Base-by-base conservation (phyloP, 2,329 filamentous ascomycete species). In the Arthrinium phaeospermum region DNA sequence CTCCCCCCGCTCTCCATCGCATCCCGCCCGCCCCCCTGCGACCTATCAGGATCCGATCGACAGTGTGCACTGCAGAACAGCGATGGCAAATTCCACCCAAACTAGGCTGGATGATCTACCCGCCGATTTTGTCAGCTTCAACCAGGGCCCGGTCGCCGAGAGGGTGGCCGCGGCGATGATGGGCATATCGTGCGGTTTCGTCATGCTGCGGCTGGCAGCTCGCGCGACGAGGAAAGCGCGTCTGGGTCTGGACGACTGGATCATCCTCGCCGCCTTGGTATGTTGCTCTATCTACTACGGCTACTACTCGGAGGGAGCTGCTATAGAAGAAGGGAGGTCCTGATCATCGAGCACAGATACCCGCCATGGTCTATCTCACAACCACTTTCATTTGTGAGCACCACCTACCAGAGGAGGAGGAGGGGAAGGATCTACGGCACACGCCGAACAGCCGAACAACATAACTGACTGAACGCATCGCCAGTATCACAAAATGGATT, bases 201-300 rank as follows among this genome's bases (percentile, higher is more conserved):
- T 70, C 46, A n/a, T 70, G 68, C 24, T 70, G 47, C 68, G 68
- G 34, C 30, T 70, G 24, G 30, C n/a, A 37, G 47, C 68, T 47
- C 46, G 68, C 12, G 46, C 49, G 8, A 41, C 37, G 12, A 70
- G 68, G 37, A 51, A 41, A 22, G 47, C 68, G 3, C 46, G 47
- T 12, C 44, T 70, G 8, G 68, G 68, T 22, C 46, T 70, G 30
- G 68, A 70, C 14, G 68, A 70, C 68, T 70, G 68, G 68, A 70
- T 70, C 34, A 47, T 70, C n/a, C 30, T 70, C 19, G 68, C 27
- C 37, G 68, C 46, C 68, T 41, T 70, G 68, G 68, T 70, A 57
- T 46, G 68, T 27, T 53, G 67, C 44, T 37, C 27, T 10, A 30
- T 30, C 27, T 30, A 30, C 27, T 2, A 30, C 7, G 0, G 7